Base-by-base conservation (phyloP, 805 yeast genomes). In the Allodekkera sacchari region DNA sequence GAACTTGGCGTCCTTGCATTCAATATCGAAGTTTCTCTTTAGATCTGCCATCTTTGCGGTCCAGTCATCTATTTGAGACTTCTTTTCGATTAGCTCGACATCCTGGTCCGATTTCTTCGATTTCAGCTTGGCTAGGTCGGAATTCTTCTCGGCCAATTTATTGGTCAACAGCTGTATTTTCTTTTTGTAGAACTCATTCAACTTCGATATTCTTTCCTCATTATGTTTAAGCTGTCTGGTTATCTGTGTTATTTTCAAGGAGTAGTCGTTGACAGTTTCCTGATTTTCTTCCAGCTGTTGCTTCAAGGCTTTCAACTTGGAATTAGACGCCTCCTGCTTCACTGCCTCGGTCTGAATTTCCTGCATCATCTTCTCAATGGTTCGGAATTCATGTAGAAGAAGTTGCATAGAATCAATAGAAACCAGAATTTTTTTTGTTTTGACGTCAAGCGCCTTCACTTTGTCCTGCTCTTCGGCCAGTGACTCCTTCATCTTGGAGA, bases 401-500 rank as follows among this genome's bases (percentile, higher is more conserved):
- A 69, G 58, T 36, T 63, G 63, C 35, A 83, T 67, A 0, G 85
- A 67, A 31, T 76, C 81, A 7, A 71, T 60, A 0, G 88, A 66
- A 1, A 64, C 56, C 2, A 68, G 55, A 13, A 77, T 50, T 42
- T 74, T 73, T 31, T 73, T 58, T 28, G 71, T 63, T 39, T 69
- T 62, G 10, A 38, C 32, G 40, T 77, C 81, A 18, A 71, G 46
- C 2, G 58, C 56, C 18, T 52, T 48, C 22, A 73, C 45, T 4
- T 49, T 48, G 6, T 50, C 46, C 30, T 63, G 58, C 37, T 66
- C 73, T 4, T 47, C 45, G 8, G 57, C 54, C 16, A 76, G 58
- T 6, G 71, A 61, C 14, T 47, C 50, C 29, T 63, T 59, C 52
- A 81, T 57, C 33, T 74, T 78, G 5, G 62, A 56, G 15, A 78